A percentile compares a stretch with the other conserved stretches of the same genome.
Evolutionary conservation across 371 early-diverging fungal genomes (phyloP).

Genomic region (Zopfochytrium polystomum): DNA sequence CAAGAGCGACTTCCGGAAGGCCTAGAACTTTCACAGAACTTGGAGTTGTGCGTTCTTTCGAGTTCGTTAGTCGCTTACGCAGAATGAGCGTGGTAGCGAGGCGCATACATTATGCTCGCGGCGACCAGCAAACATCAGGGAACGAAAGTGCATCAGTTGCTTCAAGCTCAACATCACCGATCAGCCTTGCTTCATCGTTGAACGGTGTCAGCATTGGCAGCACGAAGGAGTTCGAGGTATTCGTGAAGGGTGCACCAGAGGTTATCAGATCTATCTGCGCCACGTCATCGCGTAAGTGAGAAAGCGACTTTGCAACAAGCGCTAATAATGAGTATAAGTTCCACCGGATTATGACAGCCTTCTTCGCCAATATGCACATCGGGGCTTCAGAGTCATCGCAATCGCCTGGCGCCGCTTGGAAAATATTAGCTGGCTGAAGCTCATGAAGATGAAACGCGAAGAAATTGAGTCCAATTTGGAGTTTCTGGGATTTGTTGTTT

Average conservation of each 20-base stretch:
- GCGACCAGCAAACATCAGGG: not conserved
- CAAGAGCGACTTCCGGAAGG: not conserved
- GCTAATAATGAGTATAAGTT: conserved; percentile 40
- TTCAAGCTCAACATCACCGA: not conserved
- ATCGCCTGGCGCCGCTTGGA: conserved; percentile 75
- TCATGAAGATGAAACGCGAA: conserved; percentile 76
- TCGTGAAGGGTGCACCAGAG: conserved; percentile 97
- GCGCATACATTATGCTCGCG: conserved; percentile 16
- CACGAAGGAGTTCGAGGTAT: conserved; percentile 69
- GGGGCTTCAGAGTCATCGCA: conserved; percentile 95
- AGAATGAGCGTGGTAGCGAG: conserved; percentile 91
- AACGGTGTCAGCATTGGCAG: not conserved
- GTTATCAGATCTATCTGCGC: conserved; percentile 82
- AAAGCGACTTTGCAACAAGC: conserved; percentile 17
- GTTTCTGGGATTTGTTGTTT: conserved; percentile 95
- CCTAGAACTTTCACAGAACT: conserved; percentile 61
- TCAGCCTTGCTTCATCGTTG: not conserved
- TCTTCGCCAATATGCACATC: conserved; percentile 82
- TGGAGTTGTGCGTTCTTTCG: conserved; percentile 90
- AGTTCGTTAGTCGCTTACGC: conserved; percentile 89
- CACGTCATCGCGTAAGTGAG: conserved; percentile 49
- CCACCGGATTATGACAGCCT: conserved; percentile 79
- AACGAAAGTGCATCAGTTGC: not conserved
- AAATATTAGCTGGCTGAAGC: conserved; percentile 67
- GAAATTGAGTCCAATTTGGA: conserved; percentile 82